Percentiles rank a stretch among this genome's conserved stretches.
These are phyloP conservation scores for Acrodontium crateriforme DNA, from an alignment of 2,329 filamentous ascomycete species.

Conservation along the genomic window DNA sequence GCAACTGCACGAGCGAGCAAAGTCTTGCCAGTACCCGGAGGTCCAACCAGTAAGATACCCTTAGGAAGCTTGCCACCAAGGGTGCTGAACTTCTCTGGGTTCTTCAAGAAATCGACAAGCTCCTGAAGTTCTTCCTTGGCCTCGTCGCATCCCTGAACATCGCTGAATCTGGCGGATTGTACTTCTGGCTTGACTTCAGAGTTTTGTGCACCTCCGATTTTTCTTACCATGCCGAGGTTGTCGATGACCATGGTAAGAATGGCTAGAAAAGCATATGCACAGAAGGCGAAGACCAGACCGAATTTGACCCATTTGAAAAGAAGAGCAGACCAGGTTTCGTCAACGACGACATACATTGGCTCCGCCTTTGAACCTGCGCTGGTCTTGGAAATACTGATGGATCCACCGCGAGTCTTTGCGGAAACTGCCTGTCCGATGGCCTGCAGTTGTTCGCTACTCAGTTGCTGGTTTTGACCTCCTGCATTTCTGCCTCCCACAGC, in stretches of 20 bases:
- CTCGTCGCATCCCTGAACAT: conserved; percentile 95
- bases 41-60: conserved; percentile 86
- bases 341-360: conserved; percentile 90
- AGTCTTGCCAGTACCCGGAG: conserved; percentile 95
- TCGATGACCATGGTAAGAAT: conserved; percentile 74
- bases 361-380: conserved; percentile 61
- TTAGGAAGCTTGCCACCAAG: conserved; percentile 95
- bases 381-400: conserved; percentile 41
- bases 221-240: conserved; percentile 63
- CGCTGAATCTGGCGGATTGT: conserved; percentile 78
- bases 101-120: conserved; percentile 88
- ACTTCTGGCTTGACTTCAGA: conserved; percentile 86
- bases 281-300: conserved; percentile 60
- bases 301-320: conserved; percentile 92
- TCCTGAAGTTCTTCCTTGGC: conserved; percentile 97
- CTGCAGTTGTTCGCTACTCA: conserved; percentile 53
- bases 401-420: conserved; percentile 53
- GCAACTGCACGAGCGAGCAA: conserved; percentile 89
- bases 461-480: conserved; percentile 24
- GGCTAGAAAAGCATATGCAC: conserved; percentile 67
- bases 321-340: conserved; percentile 66
- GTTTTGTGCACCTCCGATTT: conserved; percentile 55
- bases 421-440: conserved; percentile 72
- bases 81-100: conserved; percentile 83
- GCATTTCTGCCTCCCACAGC: conserved; percentile 17